A percentile compares a stretch with the other conserved stretches of the same genome.
These are phyloP conservation scores for Xylariaceae sp. DNA, from an alignment of 2,329 filamentous ascomycete genomes.

Conservation along the genomic window DNA sequence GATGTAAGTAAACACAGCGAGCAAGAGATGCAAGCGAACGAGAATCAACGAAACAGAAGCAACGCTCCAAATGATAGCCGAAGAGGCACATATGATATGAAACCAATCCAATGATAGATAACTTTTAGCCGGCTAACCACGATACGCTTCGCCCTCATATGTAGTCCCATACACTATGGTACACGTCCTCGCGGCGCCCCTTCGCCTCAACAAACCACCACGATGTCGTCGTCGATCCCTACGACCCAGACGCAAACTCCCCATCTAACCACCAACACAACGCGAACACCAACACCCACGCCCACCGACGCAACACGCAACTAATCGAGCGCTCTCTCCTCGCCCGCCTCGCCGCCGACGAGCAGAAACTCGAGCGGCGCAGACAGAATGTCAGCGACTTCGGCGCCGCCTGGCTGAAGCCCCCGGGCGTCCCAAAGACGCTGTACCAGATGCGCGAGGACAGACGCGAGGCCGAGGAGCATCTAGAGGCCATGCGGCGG, in stretches of 20 bases:
- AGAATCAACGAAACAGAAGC: too few relatives aligned
- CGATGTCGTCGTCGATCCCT: conserved; percentile 30
- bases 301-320: conserved; percentile 32
- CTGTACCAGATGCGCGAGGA: conserved; percentile 88
- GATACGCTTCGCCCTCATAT: conserved; percentile 6
- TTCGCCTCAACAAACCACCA: conserved; percentile 32
- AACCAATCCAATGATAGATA: neutral
- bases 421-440: conserved; percentile 82
- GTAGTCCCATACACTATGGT: conserved; percentile 74
- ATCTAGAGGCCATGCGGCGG: conserved; percentile 65
- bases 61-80: neutral
- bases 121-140: neutral
- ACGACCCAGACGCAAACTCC: conserved; percentile 10
- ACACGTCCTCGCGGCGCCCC: conserved; percentile 57
- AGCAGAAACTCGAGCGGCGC: conserved; percentile 68
- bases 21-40: too few relatives aligned
- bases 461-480: conserved; percentile 80
- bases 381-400: conserved; percentile 81
- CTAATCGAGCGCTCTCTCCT: conserved; percentile 57
- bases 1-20: conserved; percentile 49
- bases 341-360: conserved; percentile 67
- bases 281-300: conserved; percentile 12
- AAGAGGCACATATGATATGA: neutral
- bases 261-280: conserved; percentile 26
- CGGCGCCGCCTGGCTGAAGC: conserved; percentile 84